Percentiles rank a stretch among this genome's conserved stretches.
phyloP scores from a whole-genome alignment of 805 yeast species.

The Metschnikowia koreensis region DNA sequence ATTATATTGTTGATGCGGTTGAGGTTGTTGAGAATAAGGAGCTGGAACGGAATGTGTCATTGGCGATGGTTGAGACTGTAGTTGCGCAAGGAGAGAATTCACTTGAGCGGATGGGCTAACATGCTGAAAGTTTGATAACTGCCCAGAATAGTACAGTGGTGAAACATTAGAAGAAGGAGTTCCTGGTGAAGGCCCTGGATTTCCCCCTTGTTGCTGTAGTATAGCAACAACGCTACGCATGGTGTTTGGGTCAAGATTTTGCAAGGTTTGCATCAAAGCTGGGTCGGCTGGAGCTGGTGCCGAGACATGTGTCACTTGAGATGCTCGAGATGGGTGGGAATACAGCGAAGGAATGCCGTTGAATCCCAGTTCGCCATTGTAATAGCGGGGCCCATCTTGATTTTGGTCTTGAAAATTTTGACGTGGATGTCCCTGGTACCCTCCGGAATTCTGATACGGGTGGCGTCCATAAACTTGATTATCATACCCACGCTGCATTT shows the following conservation, averaged over 20 bases:
- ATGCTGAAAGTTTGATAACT: conserved; percentile 1
- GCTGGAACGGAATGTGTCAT: conserved; percentile 5
- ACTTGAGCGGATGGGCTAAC: conserved; percentile 12
- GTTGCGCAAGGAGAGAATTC: conserved; percentile 13
- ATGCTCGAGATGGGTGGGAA: not conserved
- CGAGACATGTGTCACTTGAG: not conserved
- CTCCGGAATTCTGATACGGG: not conserved
- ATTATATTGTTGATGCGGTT: conserved; percentile 7
- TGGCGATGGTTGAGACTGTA: conserved; percentile 10
- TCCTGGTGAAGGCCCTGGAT: not conserved
- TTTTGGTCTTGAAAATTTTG: not conserved
- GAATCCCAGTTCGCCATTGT: not conserved
- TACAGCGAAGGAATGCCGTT: not conserved
- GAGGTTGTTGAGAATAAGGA: conserved; percentile 9
- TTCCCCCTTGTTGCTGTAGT: conserved; percentile 20
- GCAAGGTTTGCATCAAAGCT: conserved; percentile 20
- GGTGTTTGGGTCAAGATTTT: conserved; percentile 31
- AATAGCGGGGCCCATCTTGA: not conserved
- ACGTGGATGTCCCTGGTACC: not conserved
- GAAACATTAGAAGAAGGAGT: not conserved
- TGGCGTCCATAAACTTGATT: not conserved
- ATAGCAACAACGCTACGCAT: conserved; percentile 32
- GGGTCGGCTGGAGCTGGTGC: conserved; percentile 3
- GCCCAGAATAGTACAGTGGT: not conserved
- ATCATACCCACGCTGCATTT: not conserved